These are phyloP conservation scores for Hypoxylon sp. DNA, from an alignment of 2,329 filamentous ascomycete species.

Conservation along the genomic window DNA sequence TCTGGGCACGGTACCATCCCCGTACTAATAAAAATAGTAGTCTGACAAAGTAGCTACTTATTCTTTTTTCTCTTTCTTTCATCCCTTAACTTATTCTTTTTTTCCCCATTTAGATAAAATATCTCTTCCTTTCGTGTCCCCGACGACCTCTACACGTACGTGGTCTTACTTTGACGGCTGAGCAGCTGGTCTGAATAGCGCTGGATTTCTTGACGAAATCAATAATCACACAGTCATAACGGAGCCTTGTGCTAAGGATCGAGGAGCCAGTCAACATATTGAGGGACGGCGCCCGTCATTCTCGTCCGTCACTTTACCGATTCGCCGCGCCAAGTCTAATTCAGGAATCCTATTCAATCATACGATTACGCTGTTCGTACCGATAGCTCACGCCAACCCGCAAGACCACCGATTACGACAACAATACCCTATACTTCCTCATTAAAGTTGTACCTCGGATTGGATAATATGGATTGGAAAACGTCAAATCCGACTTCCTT, in stretches of 20 bases:
- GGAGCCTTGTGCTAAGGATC: background rate
- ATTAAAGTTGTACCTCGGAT: background rate
- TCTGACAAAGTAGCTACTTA: slow-evolving; percentile 7
- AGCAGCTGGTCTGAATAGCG: slow-evolving; percentile 44
- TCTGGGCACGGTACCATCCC: slow-evolving; percentile 22
- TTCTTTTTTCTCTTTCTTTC: slow-evolving; percentile 10
- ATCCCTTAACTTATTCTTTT: slow-evolving; percentile 6
- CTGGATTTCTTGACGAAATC: slow-evolving; percentile 37
- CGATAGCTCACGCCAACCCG: background rate
- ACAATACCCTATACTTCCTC: slow-evolving; percentile 4
- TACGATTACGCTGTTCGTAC: slow-evolving; percentile 18
- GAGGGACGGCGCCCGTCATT: background rate
- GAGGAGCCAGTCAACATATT: slow-evolving; percentile 15
- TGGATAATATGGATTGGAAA: slow-evolving; percentile 53
- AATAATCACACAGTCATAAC: slow-evolving; percentile 14
- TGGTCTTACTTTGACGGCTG: slow-evolving; percentile 29
- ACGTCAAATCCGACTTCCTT: slow-evolving; percentile 62
- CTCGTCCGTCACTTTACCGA: slow-evolving; percentile 2
- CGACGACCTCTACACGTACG: slow-evolving; percentile 1
- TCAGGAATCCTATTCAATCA: slow-evolving; percentile 13
- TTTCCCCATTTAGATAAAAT: slow-evolving; percentile 8
- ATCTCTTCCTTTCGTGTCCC: slow-evolving; percentile 12
- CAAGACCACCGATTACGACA: slow-evolving; percentile 12
- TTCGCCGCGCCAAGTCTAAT: slow-evolving; percentile 13
- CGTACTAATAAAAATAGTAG: slow-evolving; percentile 25